Base-by-base conservation (phyloP, 2,329 filamentous ascomycete species). In the Hypomyces perniciosus region DNA sequence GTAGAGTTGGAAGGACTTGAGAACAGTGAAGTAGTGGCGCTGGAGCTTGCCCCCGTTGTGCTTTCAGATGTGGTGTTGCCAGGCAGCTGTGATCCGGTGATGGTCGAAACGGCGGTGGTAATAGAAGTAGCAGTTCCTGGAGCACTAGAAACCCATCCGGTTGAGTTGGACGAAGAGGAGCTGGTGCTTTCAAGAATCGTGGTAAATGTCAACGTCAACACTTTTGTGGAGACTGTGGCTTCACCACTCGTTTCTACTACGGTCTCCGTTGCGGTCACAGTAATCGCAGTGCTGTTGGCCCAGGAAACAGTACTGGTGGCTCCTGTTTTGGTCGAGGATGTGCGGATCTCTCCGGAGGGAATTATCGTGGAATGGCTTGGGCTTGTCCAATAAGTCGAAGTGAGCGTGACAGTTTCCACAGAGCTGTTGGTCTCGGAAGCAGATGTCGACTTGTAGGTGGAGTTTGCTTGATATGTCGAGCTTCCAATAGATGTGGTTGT, bases 11-110 rank as follows among this genome's bases (percentile, higher is more conserved):
- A 4, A 2, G 40, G 31, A 9, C 45, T 45, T 10, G 41, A 8
- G 8, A 20, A 28, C 0, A 40, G 46, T 2, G 33, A n/a, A 33
- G 27, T 28, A 2, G 38, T 13, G 12, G 50, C 40, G 4, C 26
- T 5, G 4, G 50, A 46, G 7, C 38, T 37, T 8, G 34, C 12
- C n/a, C 34, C 20, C 28, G 49, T 47, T 2, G 37, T 33, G 7
- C 10, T 12, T 34, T 43, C 20, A 44, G 50, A 28, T 26, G 50
- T 52, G 10, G 45, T 52, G 26, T 45, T 52, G 33, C 45, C 37
- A 4, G 50, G 45, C 8, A 52, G 29, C 28, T 31, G 44, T 8
- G 50, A 44, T 34, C 29, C 45, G 2, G 45, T 44, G 5, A 45
- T 48, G 7, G 50, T 40, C 8, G 29, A 29, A n/a, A 13, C 8